Percentiles rank a stretch among this genome's conserved stretches.
Evolutionary conservation across 31 red algal genomes (phyloP).

Genomic region (Odonthalia washingtoniensis): DNA sequence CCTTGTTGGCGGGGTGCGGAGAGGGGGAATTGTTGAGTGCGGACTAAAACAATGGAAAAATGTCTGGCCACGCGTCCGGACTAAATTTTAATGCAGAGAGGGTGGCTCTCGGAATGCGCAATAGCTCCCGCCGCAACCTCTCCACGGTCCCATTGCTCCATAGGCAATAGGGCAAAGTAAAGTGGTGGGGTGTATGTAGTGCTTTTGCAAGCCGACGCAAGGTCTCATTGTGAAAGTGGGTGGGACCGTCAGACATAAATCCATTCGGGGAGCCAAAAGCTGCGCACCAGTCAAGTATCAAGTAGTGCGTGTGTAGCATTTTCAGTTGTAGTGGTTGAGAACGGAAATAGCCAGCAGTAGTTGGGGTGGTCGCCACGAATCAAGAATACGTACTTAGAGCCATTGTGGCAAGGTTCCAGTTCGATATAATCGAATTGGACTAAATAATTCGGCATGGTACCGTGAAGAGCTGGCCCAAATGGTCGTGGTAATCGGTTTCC

Average conservation of each 20-base stretch:
- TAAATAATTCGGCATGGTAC: slow-evolving; percentile 11
- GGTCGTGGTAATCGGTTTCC: not conserved
- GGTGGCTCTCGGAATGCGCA: not conserved
- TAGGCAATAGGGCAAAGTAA: not conserved
- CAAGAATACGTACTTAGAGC: slow-evolving; percentile 4
- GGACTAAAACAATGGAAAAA: not conserved
- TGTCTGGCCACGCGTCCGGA: not conserved
- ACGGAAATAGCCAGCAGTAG: not conserved
- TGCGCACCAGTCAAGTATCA: not conserved
- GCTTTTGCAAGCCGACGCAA: not conserved
- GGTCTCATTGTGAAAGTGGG: not conserved
- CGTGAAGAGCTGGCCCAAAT: slow-evolving; percentile 3
- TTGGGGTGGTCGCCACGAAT: not conserved
- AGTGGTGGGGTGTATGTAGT: slow-evolving; percentile 13
- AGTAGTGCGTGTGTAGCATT: not conserved
- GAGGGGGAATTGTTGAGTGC: not conserved
- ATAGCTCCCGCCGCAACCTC: not conserved
- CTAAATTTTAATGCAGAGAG: not conserved
- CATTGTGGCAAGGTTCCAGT: not conserved
- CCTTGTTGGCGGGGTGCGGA: not conserved
- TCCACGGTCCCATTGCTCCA: slow-evolving; percentile 14
- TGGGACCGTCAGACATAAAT: slow-evolving; percentile 3
- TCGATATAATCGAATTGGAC: slow-evolving; percentile 28
- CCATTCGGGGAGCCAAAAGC: not conserved
- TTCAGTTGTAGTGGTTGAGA: not conserved